Conservation (phyloP, 2,329 filamentous ascomycete genomes). For the Clonostachys rosea region DNA sequence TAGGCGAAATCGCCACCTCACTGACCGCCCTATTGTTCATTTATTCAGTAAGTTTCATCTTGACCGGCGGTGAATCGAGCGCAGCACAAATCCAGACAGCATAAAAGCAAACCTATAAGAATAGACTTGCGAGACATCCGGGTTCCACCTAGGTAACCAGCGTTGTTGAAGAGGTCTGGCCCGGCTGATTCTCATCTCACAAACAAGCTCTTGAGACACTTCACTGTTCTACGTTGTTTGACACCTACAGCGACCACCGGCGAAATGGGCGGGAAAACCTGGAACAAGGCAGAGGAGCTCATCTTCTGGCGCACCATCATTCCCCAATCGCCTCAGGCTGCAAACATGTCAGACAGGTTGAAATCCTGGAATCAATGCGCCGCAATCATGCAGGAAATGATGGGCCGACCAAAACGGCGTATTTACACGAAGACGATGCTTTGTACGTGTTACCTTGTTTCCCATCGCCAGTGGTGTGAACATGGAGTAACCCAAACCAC, state of each 20-base stretch:
- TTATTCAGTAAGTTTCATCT: too few species aligned
- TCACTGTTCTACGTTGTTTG: background rate
- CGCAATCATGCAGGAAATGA: slow-evolving; percentile 25
- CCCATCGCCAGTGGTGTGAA: background rate
- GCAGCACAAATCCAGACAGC: too few species aligned
- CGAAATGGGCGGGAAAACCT: slow-evolving; percentile 48
- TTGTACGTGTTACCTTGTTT: slow-evolving; percentile 24
- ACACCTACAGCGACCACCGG: slow-evolving; percentile 31
- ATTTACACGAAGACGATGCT: slow-evolving; percentile 31
- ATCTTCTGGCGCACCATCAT: slow-evolving; percentile 41
- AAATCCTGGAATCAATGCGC: slow-evolving; percentile 32
- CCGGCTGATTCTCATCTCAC: too few species aligned
- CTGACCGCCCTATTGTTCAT: too few species aligned
- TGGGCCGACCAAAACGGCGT: slow-evolving; percentile 27
- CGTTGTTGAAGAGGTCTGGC: too few species aligned
- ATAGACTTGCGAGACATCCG: too few species aligned
- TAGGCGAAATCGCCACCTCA: background rate
- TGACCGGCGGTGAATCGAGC: too few species aligned
- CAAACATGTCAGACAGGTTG: slow-evolving; percentile 7
- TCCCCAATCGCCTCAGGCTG: slow-evolving; percentile 25
- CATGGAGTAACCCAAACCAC: too few species aligned
- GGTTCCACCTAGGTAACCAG: too few species aligned
- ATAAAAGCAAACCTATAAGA: too few species aligned
- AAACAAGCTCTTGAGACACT: background rate
- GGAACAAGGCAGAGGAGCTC: slow-evolving; percentile 41